Percentiles rank a stretch among this genome's conserved stretches.
phyloP scores from a whole-genome alignment of 176 grass and related monocot species.

The Musa acuminata region DNA sequence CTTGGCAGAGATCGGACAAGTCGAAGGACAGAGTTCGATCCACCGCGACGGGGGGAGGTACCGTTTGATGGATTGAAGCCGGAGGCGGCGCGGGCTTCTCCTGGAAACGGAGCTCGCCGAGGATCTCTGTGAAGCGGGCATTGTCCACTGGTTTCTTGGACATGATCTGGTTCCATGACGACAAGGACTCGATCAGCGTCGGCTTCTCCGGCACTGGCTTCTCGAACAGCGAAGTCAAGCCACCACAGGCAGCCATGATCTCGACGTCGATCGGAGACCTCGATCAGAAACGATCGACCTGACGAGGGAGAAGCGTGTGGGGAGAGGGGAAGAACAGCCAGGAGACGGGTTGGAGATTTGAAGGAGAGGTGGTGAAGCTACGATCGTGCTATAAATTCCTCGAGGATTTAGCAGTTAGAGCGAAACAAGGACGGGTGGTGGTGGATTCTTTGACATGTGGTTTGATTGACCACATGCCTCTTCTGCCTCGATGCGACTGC shows the following conservation, averaged over 20 bases:
- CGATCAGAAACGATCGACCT: no score
- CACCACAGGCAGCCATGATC: constrained; percentile 52
- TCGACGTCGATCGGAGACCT: not conserved
- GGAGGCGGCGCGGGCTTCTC: not conserved
- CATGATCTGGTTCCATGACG: constrained; percentile 48
- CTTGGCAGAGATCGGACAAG: not conserved
- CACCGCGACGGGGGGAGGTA: not conserved
- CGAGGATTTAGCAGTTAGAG: not conserved
- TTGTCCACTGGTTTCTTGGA: constrained; percentile 44
- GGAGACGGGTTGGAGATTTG: not conserved
- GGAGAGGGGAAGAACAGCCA: not conserved
- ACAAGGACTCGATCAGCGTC: constrained; percentile 82
- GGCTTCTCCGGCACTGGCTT: constrained; percentile 80
- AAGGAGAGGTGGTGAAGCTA: not conserved
- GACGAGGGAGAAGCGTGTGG: no score
- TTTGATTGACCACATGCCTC: no score
- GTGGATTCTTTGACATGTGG: not conserved
- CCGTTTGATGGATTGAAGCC: not conserved
- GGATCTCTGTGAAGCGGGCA: constrained; percentile 76
- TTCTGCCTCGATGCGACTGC: no score
- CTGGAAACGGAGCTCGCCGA: constrained; percentile 35
- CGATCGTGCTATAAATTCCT: not conserved
- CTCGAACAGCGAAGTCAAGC: constrained; percentile 76
- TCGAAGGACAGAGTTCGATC: no score
- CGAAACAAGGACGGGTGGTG: not conserved